Conservation (phyloP, 371 early-diverging fungal genomes). For the Neoconidiobolus thromboides region DNA sequence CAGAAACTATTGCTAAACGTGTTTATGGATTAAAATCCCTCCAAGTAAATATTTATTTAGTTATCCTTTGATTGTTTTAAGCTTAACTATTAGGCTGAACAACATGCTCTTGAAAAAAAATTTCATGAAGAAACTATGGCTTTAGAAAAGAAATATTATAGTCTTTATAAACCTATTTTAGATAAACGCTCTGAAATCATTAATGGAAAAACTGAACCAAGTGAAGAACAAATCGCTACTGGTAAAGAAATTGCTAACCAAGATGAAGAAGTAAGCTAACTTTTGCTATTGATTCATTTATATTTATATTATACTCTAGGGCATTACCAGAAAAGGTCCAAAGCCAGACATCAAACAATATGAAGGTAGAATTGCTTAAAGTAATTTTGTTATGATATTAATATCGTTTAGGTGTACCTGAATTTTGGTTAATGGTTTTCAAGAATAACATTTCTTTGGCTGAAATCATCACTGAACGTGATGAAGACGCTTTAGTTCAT, state of each 20-base stretch:
- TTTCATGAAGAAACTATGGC: slow-evolving; percentile 75
- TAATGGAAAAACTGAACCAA: slow-evolving; percentile 60
- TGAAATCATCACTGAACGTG: slow-evolving; percentile 71
- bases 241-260: slow-evolving; percentile 36
- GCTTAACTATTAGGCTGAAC: slow-evolving; percentile 32
- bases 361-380: neutral
- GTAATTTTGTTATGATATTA: neutral
- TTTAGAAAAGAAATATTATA: slow-evolving; percentile 80
- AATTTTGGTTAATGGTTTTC: slow-evolving; percentile 85
- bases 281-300: slow-evolving; percentile 13
- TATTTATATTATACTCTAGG: neutral
- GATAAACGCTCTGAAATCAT: slow-evolving; percentile 55
- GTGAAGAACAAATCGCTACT: slow-evolving; percentile 54
- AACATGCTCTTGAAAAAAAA: slow-evolving; percentile 53
- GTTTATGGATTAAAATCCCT: slow-evolving; percentile 48
- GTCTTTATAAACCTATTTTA: slow-evolving; percentile 61
- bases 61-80: neutral
- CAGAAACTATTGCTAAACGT: slow-evolving; percentile 53
- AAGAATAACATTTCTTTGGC: slow-evolving; percentile 58
- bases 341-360: slow-evolving; percentile 12
- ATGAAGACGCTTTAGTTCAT: slow-evolving; percentile 62
- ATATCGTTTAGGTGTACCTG: slow-evolving; percentile 35
- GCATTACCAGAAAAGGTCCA: neutral
- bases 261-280: slow-evolving; percentile 10
- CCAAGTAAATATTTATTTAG: slow-evolving; percentile 1